Conservation (phyloP, 768 basidiomycete genomes). For the Neoboletus subvelutipes region DNA sequence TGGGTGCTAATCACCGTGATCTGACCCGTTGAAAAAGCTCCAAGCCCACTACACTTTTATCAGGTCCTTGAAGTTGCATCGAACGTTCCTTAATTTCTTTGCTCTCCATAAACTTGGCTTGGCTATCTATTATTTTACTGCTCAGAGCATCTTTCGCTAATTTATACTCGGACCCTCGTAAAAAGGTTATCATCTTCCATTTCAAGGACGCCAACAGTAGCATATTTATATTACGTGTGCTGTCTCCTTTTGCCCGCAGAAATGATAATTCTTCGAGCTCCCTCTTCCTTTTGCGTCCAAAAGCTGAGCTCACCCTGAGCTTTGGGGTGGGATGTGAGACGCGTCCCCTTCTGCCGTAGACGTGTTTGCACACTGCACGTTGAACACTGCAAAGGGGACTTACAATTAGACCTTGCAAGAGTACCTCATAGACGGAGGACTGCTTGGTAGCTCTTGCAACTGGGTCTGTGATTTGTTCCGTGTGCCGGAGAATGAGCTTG, state of each 20-base stretch:
- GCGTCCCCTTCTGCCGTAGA: slow-evolving; percentile 55
- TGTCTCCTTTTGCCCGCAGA: slow-evolving; percentile 35
- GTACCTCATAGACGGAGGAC: slow-evolving; percentile 68
- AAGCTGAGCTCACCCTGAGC: slow-evolving; percentile 83
- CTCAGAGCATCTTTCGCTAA: slow-evolving; percentile 16
- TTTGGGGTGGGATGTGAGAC: slow-evolving; percentile 76
- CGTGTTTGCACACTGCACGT: not conserved
- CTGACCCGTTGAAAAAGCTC: slow-evolving; percentile 12
- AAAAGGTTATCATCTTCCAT: slow-evolving; percentile 14
- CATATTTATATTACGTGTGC: slow-evolving; percentile 23
- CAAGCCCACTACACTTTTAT: slow-evolving; percentile 10
- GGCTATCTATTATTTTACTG: slow-evolving; percentile 13
- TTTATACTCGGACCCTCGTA: slow-evolving; percentile 22
- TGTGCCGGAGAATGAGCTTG: slow-evolving; percentile 72
- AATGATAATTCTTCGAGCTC: slow-evolving; percentile 61
- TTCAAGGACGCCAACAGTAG: slow-evolving; percentile 12
- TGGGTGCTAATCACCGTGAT: slow-evolving; percentile 7
- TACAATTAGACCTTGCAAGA: slow-evolving; percentile 78
- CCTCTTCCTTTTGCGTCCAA: slow-evolving; percentile 86
- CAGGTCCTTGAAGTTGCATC: slow-evolving; percentile 16
- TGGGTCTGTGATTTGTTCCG: slow-evolving; percentile 61
- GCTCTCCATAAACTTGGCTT: slow-evolving; percentile 2
- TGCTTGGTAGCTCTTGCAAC: slow-evolving; percentile 65
- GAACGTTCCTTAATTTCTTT: slow-evolving; percentile 9
- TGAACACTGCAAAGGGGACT: slow-evolving; percentile 28